Evolutionary conservation across 2,329 filamentous ascomycete genomes (phyloP), one percentile per base, ranked within the genome.

Genomic region (Sphaceloma murrayae): DNA sequence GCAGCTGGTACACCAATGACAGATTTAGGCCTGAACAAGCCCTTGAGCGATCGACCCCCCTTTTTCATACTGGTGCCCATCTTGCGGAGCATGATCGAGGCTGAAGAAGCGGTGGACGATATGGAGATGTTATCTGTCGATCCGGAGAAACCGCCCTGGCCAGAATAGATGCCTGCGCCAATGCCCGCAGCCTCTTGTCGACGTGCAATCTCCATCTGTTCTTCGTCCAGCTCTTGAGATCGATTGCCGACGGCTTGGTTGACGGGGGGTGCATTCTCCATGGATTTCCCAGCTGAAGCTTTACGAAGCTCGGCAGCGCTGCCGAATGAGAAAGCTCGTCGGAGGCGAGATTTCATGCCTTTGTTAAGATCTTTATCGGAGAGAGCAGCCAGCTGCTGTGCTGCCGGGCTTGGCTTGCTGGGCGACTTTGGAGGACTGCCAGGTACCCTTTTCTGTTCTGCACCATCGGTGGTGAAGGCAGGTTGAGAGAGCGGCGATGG

Each of bases 11-110:
- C 78, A 22, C 86, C 88, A 54, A 89, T 75, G 11, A 94, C 73
- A 1, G 89, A 96, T 63, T 96, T 98, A 0, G 91, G 89, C 50
- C 91, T 75, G 68, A 98, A 98, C 5, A 98, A 72, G 18, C 91
- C 91, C 53, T 93, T 93, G 44, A 98, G 76, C 17, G 88, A 95
- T 36, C 88, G 77, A 13, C 82, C 83, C 42, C 86, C 82, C 65
- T 91, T 93, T 74, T 94, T 96, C 78, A 96, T 83, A n/a, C 89
- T 88, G 52, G 87, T 86, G 46, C 91, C 91, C 91, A 98, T 98
- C 69, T 98, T 98, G 43, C 91, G 80, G 53, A 98, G 83, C 85
- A 93, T 93, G 55, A 93, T 79, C 21, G 86, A 93, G 24, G 85
- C 85, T 14, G 85, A 93, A 5, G 86, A 93, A 14, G 85, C 85